A percentile compares a stretch with the other conserved stretches of the same genome.
These are phyloP conservation scores for Neoscytalidium dimidiatum DNA, from an alignment of 2,329 filamentous ascomycete genomes.

Conservation along the genomic window DNA sequence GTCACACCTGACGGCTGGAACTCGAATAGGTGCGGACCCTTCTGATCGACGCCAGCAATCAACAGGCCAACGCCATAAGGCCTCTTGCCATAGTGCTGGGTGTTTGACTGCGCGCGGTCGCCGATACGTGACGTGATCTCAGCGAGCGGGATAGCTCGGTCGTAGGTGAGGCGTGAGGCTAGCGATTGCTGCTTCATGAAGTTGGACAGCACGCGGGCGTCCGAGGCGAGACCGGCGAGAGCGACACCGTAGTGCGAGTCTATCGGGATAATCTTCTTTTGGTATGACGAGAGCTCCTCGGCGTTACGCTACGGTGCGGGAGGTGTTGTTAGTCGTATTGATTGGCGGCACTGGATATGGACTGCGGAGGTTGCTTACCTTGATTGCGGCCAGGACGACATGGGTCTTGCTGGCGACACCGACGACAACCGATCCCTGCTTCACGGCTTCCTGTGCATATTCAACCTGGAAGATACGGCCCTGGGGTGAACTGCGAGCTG, in stretches of 20 bases:
- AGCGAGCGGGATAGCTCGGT: conserved; percentile 86
- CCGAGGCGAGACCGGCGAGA: conserved; percentile 94
- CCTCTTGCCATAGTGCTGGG: conserved; percentile 93
- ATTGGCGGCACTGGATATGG: neutral
- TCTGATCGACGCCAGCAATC: conserved; percentile 90
- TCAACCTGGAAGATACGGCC: conserved; percentile 99
- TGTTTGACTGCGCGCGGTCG: conserved; percentile 96
- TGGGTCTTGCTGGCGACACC: conserved; percentile 98
- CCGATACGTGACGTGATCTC: conserved; percentile 90
- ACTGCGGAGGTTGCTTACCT: conserved; percentile 61
- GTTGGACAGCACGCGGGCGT: conserved; percentile 98
- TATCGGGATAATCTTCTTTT: conserved; percentile 98
- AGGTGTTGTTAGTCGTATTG: conserved; percentile 15
- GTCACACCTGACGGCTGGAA: conserved; percentile 97
- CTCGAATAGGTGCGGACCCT: conserved; percentile 94
- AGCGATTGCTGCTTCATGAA: conserved; percentile 99
- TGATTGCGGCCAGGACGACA: conserved; percentile 91
- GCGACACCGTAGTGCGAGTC: conserved; percentile 95
- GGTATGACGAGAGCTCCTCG: conserved; percentile 98
- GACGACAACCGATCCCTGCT: conserved; percentile 97
- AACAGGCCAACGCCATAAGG: conserved; percentile 94
- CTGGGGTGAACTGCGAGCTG: conserved; percentile 80
- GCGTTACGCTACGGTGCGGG: conserved; percentile 74
- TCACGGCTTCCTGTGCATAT: conserved; percentile 97
- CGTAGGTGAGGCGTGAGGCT: conserved; percentile 92